Conservation (phyloP, 306 rosid genomes). For the Luffa aegyptiaca region DNA sequence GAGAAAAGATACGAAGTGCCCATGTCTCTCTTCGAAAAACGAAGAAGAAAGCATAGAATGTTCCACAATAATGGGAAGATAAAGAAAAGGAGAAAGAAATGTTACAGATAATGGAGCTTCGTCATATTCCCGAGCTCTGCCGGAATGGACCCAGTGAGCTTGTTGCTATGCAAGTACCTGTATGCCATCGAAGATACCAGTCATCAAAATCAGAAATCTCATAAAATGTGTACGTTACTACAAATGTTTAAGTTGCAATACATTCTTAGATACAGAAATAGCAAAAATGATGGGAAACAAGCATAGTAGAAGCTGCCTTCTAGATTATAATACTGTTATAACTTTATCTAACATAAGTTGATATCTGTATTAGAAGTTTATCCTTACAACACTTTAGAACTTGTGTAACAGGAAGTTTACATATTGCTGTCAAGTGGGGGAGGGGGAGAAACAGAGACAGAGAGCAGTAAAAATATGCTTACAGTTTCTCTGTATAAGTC, state of each 20-base stretch:
- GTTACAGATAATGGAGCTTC: constrained; percentile 89
- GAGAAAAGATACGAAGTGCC: not conserved
- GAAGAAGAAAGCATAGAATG: not conserved
- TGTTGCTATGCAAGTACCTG: constrained; percentile 95
- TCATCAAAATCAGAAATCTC: not conserved
- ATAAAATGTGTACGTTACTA: not conserved
- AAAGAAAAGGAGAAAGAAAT: not conserved
- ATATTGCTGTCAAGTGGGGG: not conserved
- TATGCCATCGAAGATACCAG: not conserved
- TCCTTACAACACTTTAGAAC: not conserved
- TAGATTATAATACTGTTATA: not conserved
- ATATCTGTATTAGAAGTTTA: not conserved
- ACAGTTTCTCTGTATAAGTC: constrained; percentile 88
- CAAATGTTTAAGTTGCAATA: not conserved
- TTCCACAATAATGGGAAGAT: not conserved
- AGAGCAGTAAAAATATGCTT: constrained; percentile 17
- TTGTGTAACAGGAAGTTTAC: not conserved
- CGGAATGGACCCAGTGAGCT: constrained; percentile 75
- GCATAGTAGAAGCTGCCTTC: not conserved
- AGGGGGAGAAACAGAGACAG: not conserved
- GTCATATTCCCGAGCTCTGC: constrained; percentile 92
- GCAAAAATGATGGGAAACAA: not conserved
- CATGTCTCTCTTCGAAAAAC: not conserved
- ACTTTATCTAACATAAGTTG: not conserved
- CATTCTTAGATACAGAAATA: not conserved